Evolutionary conservation across 2,329 filamentous ascomycete genomes (phyloP).

Genomic region (Pseudophaeomoniella oleicola): DNA sequence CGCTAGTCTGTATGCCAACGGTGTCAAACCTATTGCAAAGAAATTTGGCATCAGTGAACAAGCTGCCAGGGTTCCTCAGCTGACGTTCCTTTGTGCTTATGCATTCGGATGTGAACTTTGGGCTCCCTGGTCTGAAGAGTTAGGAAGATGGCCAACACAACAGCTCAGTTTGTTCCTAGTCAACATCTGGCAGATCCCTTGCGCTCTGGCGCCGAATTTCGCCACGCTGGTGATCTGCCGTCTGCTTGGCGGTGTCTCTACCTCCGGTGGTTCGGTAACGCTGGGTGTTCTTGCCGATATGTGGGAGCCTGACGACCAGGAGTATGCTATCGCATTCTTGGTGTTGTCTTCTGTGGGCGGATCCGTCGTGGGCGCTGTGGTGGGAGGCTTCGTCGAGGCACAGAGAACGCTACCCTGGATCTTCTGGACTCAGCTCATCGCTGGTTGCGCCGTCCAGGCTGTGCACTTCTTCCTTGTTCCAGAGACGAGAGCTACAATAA

Average conservation of each 20-base stretch:
- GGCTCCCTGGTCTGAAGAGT: constrained; percentile 75
- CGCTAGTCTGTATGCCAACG: constrained; percentile 57
- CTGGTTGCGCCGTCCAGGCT: constrained; percentile 37
- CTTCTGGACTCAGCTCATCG: constrained; percentile 48
- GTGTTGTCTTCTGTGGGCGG: constrained; percentile 42
- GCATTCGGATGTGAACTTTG: constrained; percentile 77
- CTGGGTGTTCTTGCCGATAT: constrained; percentile 51
- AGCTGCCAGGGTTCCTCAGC: constrained; percentile 55
- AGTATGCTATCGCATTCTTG: constrained; percentile 46
- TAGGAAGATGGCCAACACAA: constrained; percentile 61
- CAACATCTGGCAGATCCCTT: constrained; percentile 61
- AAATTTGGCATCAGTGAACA: constrained; percentile 54
- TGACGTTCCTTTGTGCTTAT: constrained; percentile 63
- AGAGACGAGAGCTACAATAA: constrained; percentile 43
- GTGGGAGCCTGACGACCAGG: constrained; percentile 42
- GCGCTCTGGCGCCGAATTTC: constrained; percentile 59
- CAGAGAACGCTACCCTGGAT: constrained; percentile 42
- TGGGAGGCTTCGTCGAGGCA: constrained; percentile 37
- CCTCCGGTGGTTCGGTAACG: constrained; percentile 50
- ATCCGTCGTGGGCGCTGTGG: constrained; percentile 38
- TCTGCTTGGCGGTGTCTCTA: constrained; percentile 46
- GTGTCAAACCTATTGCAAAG: constrained; percentile 44
- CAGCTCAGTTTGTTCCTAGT: constrained; percentile 59
- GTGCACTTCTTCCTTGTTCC: constrained; percentile 38
- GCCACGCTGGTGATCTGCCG: constrained; percentile 54